These are phyloP conservation scores for Phytophthora sp. DNA, from an alignment of 352 stramenopile genomes.

Conservation along the genomic window DNA sequence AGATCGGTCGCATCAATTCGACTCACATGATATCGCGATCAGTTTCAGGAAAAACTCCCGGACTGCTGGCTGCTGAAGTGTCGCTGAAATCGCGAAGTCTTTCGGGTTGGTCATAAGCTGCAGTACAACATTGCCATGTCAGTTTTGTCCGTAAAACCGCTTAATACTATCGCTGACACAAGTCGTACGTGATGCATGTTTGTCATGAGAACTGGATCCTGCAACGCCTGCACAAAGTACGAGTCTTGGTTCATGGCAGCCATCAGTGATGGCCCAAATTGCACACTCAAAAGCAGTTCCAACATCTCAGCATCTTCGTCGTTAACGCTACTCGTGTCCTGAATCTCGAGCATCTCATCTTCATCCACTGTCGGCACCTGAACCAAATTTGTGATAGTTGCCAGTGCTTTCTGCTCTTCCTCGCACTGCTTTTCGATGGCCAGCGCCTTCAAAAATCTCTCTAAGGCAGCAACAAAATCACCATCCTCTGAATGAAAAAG, in stretches of 20 bases:
- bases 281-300: slow-evolving; percentile 50
- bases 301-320: slow-evolving; percentile 42
- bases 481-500: slow-evolving; percentile 69
- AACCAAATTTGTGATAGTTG: slow-evolving; percentile 31
- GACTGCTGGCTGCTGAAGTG: slow-evolving; percentile 44
- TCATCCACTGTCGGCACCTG: slow-evolving; percentile 24
- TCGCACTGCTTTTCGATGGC: slow-evolving; percentile 29
- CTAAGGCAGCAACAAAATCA: slow-evolving; percentile 42
- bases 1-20: background rate
- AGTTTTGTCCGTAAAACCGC: too few relatives aligned
- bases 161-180: background rate
- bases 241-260: slow-evolving; percentile 61
- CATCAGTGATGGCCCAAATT: slow-evolving; percentile 60
- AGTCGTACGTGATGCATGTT: slow-evolving; percentile 66
- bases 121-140: slow-evolving; percentile 2
- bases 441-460: slow-evolving; percentile 45
- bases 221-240: slow-evolving; percentile 61
- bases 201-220: slow-evolving; percentile 55
- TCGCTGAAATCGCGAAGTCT: slow-evolving; percentile 41
- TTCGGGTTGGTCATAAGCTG: slow-evolving; percentile 67
- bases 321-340: background rate
- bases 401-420: slow-evolving; percentile 23
- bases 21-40: slow-evolving; percentile 64
- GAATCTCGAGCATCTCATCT: slow-evolving; percentile 18
- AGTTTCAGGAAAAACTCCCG: slow-evolving; percentile 71